phyloP scores from a whole-genome alignment of 305 asterid genomes.

The Fraxinus sp. region DNA sequence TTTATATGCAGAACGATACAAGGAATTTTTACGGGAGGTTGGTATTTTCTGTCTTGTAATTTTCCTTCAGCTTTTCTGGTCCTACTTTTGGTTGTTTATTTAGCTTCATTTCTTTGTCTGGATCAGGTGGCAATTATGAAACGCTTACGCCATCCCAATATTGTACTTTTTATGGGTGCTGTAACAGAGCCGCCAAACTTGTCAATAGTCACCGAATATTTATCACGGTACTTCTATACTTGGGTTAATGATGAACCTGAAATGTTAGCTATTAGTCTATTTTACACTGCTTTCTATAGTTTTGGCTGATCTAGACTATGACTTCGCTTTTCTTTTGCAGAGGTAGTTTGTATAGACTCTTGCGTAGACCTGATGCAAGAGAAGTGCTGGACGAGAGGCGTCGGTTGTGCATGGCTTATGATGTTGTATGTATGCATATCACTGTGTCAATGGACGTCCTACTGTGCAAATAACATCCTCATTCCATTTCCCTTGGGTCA shows the following conservation, averaged over 20 bases:
- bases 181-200: conserved; percentile 91
- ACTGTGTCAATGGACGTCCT: conserved; percentile 3
- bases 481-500: background rate
- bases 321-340: conserved; percentile 39
- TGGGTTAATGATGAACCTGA: conserved; percentile 5
- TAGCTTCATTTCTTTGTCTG: conserved; percentile 26
- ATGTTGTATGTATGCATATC: conserved; percentile 58
- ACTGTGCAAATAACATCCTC: conserved; percentile 11
- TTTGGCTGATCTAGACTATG: conserved; percentile 11
- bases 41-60: conserved; percentile 16
- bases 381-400: conserved; percentile 91
- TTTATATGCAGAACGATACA: conserved; percentile 64
- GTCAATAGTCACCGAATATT: conserved; percentile 93
- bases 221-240: conserved; percentile 62
- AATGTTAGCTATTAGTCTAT: conserved; percentile 11
- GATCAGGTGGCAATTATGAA: conserved; percentile 92
- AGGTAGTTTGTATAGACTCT: conserved; percentile 85
- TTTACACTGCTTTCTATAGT: background rate
- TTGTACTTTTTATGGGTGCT: conserved; percentile 99
- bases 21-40: conserved; percentile 91
- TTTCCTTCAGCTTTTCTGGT: conserved; percentile 11
- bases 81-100: conserved; percentile 20
- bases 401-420: conserved; percentile 91
- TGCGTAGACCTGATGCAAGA: conserved; percentile 84
- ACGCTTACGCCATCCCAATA: conserved; percentile 95